These are phyloP conservation scores for Leersia perrieri DNA, from an alignment of 176 grass and related monocot genomes.

Conservation along the genomic window DNA sequence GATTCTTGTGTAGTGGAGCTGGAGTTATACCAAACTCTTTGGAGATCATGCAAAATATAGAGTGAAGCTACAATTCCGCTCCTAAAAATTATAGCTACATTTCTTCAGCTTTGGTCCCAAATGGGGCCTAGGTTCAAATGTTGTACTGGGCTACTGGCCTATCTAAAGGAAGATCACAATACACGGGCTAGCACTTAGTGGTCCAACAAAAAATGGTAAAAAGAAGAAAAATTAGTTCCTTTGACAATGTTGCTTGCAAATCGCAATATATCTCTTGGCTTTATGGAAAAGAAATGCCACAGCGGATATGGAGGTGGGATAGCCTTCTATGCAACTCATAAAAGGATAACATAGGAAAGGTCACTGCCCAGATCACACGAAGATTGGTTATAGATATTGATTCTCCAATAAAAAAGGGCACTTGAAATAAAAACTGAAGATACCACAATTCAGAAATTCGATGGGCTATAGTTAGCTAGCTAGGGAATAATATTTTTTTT, in stretches of 20 bases:
- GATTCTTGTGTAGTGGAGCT: no score
- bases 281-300: constrained; percentile 20
- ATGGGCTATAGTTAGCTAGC: not conserved
- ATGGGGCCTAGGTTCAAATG: no score
- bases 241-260: constrained; percentile 30
- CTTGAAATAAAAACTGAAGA: not conserved
- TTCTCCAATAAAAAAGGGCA: not conserved
- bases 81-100: no score
- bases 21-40: no score
- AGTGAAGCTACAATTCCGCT: no score
- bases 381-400: not conserved
- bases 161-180: not conserved
- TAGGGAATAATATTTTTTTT: not conserved
- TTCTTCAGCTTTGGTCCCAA: no score
- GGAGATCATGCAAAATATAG: no score
- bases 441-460: not conserved
- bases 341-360: not conserved
- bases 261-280: constrained; percentile 30
- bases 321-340: not conserved
- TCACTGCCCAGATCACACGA: not conserved
- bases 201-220: not conserved
- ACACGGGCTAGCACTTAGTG: not conserved
- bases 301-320: constrained; percentile 21
- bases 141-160: no score
- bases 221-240: not conserved